Evolutionary conservation across 164 flowering plant species (phyloP).

Genomic region (Stephania japonica): DNA sequence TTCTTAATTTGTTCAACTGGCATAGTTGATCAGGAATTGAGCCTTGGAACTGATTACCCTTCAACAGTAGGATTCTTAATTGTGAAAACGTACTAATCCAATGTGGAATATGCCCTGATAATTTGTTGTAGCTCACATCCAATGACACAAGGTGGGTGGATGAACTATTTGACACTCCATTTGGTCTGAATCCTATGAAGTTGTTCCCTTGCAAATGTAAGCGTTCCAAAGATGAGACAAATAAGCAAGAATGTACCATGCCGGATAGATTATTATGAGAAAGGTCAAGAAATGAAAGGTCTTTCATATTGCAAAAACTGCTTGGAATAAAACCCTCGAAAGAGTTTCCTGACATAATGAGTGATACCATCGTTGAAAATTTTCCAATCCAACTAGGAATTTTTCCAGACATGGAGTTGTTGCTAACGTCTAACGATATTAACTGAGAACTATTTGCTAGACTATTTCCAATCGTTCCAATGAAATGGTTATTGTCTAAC

Average conservation of each 20-base stretch:
- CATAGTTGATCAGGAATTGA: not conserved
- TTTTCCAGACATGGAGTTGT: slow-evolving; percentile 4
- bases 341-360: not conserved
- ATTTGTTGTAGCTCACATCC: not conserved
- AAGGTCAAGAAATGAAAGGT: not conserved
- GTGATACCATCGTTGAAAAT: not conserved
- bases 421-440: not conserved
- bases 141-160: not conserved
- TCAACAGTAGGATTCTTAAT: slow-evolving; percentile 2
- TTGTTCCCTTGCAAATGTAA: slow-evolving; percentile 2
- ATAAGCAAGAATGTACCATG: not conserved
- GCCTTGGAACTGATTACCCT: slow-evolving; percentile 3
- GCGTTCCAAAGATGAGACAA: not conserved
- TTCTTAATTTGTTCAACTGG: not conserved
- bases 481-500: slow-evolving; percentile 1
- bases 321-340: slow-evolving; percentile 1
- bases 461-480: not conserved
- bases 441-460: not conserved
- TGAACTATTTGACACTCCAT: not conserved
- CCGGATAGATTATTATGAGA: not conserved
- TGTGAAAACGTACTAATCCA: not conserved
- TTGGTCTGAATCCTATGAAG: not conserved
- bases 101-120: not conserved
- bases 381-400: slow-evolving; percentile 8
- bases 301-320: not conserved